phyloP scores from a whole-genome alignment of 768 basidiomycete genomes.

The Agaricus subrufescens region DNA sequence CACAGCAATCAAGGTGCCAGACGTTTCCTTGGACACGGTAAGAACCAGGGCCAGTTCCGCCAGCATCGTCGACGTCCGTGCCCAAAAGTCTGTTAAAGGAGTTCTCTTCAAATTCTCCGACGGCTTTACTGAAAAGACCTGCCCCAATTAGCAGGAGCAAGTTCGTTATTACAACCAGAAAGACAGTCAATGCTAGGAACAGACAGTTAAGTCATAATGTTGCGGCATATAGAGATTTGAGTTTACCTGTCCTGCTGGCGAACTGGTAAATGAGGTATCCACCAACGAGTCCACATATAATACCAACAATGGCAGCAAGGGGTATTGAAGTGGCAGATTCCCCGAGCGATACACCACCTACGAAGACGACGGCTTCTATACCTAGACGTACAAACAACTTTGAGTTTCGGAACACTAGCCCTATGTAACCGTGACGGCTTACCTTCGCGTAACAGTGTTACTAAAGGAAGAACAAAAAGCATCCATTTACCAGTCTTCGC shows the following conservation, averaged over 20 bases:
- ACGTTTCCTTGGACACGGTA: slow-evolving; percentile 79
- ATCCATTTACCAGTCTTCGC: slow-evolving; percentile 72
- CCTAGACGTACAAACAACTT: slow-evolving; percentile 28
- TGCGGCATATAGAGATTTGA: background rate
- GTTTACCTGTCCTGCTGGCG: slow-evolving; percentile 65
- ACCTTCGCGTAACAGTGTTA: slow-evolving; percentile 94
- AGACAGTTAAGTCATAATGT: background rate
- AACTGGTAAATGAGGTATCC: slow-evolving; percentile 81
- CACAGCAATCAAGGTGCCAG: slow-evolving; percentile 85
- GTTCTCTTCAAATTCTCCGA: slow-evolving; percentile 69
- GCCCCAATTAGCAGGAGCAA: slow-evolving; percentile 91
- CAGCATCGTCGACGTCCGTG: slow-evolving; percentile 60
- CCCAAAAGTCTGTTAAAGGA: slow-evolving; percentile 69
- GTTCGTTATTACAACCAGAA: slow-evolving; percentile 91
- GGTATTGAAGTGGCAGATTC: slow-evolving; percentile 83
- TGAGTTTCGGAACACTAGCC: background rate
- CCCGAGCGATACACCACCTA: slow-evolving; percentile 88
- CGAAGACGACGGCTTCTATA: slow-evolving; percentile 89
- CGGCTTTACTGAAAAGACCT: slow-evolving; percentile 81
- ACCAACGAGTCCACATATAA: slow-evolving; percentile 69
- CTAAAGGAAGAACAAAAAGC: slow-evolving; percentile 82
- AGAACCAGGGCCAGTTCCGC: slow-evolving; percentile 77
- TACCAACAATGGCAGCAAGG: slow-evolving; percentile 82
- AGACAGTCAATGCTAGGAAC: slow-evolving; percentile 66
- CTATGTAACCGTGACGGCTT: background rate